Evolutionary conservation across 306 rosid genomes (phyloP), one percentile per base, ranked within the genome.

Genomic region (Sindora glabra): DNA sequence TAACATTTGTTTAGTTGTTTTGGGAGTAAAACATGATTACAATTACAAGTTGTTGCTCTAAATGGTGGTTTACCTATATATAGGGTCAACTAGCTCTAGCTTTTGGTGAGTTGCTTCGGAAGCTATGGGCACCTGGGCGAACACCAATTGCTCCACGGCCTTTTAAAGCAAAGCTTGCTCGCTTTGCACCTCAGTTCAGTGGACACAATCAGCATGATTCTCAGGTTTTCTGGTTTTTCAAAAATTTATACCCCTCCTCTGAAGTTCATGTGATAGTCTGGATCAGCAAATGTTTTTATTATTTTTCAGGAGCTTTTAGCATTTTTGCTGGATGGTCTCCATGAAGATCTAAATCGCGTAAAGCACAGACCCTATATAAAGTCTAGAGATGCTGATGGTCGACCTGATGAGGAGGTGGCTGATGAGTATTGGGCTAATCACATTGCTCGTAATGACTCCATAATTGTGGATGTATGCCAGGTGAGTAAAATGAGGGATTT

Each of bases 161-260:
- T 60, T 92, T 92, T 64, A 92, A 88, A 77, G 49, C 88, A 27
- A 92, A 86, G 74, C 98, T 92, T 70, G 96, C 91, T 67, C 98
- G 98, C 50, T 92, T 92, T 88, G 98, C 98, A 40, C 98, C 98
- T 51, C 98, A 92, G 73, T 92, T 92, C 74, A 88, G 95, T 58
- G 98, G 98, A 47, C 87, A 92, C 78, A 92, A 88, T 79, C 98
- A 92, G 70, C 98, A 92, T 42, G 98, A 92, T 83, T 92, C 98
- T 69, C 98, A 92, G 98, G 98, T 91, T 85, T 57, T 70, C 44
- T 59, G 32, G 51, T 36, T 72, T 49, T 33, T 37, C n/a, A 23
- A 46, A 32, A 52, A 1, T 32, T 15, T 60, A 39, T 25, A 14
- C 16, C 29, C 61, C 38, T 36, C 71, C 49, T 23, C 3, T 22